phyloP scores from a whole-genome alignment of 83 land plant genomes.

The Diphasiastrum complanatum region DNA sequence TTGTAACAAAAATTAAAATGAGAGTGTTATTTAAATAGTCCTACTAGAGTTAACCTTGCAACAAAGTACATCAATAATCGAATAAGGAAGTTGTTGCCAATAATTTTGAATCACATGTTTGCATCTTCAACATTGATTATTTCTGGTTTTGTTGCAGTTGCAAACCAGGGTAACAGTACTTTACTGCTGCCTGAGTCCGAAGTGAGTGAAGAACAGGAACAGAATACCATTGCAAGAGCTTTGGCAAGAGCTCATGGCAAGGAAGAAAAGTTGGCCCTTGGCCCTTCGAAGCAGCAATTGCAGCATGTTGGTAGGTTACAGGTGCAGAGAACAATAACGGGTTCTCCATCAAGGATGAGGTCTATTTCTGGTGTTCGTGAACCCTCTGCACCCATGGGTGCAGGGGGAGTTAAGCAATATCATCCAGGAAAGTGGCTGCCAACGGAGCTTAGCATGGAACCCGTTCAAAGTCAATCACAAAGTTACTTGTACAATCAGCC shows the following conservation, averaged over 20 bases:
- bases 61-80: no score
- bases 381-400: neutral
- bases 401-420: neutral
- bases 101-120: no score
- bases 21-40: no score
- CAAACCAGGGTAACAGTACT: constrained; percentile 18
- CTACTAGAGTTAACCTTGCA: no score
- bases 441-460: neutral
- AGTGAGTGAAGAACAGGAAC: constrained; percentile 41
- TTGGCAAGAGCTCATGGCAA: constrained; percentile 27
- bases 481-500: no score
- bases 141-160: constrained; percentile 26
- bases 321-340: neutral
- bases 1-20: no score
- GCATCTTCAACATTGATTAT: no score
- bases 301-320: neutral
- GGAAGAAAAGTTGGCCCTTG: constrained; percentile 19
- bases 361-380: neutral
- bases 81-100: no score
- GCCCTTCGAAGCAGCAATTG: neutral
- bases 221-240: constrained; percentile 36
- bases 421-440: neutral
- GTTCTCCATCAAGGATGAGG: neutral
- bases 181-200: constrained; percentile 24
- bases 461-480: no score